A percentile compares a stretch with the other conserved stretches of the same genome.
phyloP scores from a whole-genome alignment of 164 flowering plant genomes.

The Magnolia officinalis region DNA sequence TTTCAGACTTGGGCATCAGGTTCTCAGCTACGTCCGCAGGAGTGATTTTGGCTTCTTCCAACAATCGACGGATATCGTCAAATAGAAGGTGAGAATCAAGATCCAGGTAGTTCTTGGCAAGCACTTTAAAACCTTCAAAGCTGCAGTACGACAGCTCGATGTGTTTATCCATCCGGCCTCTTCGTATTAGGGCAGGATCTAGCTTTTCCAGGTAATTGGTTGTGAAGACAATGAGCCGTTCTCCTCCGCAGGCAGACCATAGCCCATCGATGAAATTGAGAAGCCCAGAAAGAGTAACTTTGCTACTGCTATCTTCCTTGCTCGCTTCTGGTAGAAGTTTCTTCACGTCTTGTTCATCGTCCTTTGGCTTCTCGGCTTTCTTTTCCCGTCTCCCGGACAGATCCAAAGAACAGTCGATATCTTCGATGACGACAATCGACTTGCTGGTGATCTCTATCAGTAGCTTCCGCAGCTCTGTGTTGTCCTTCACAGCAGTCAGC shows the following conservation, averaged over 20 bases:
- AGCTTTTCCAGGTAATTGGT: conserved; percentile 57
- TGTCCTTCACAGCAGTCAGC: conserved; percentile 51
- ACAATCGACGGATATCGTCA: conserved; percentile 22
- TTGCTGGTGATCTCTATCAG: conserved; percentile 46
- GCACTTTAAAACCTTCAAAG: conserved; percentile 48
- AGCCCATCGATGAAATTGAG: conserved; percentile 69
- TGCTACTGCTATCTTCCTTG: conserved; percentile 29
- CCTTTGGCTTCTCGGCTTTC: conserved; percentile 25
- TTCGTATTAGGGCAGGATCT: conserved; percentile 53
- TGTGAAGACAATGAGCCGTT: conserved; percentile 61
- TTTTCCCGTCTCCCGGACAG: conserved; percentile 51
- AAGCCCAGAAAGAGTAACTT: conserved; percentile 70
- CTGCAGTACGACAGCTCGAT: conserved; percentile 59
- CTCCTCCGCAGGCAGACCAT: conserved; percentile 68
- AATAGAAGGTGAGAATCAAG: conserved; percentile 41
- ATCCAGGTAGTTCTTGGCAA: conserved; percentile 43
- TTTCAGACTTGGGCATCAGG: conserved; percentile 45
- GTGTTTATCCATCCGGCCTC: conserved; percentile 71
- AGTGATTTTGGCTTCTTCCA: conserved; percentile 40
- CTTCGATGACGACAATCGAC: conserved; percentile 66
- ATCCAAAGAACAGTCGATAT: conserved; percentile 69
- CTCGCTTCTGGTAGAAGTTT: conserved; percentile 19
- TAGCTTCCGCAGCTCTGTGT: conserved; percentile 51
- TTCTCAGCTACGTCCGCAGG: conserved; percentile 68
- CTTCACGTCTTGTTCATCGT: conserved; percentile 19